Evolutionary conservation across 2,329 filamentous ascomycete genomes (phyloP), one percentile per base, ranked within the genome.

Genomic region (Bimuria novae-zelandiae): DNA sequence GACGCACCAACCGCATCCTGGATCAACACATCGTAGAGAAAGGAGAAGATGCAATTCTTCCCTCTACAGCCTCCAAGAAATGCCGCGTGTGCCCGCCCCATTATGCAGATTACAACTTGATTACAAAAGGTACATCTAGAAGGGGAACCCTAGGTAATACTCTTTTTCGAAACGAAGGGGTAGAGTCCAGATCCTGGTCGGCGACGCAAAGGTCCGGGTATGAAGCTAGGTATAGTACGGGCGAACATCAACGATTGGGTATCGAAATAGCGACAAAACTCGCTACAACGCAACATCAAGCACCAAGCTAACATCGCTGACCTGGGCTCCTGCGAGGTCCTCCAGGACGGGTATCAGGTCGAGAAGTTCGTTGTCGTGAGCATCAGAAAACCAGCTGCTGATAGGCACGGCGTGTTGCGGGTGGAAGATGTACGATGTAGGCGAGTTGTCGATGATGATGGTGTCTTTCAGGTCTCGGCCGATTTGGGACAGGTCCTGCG

Each of bases 301-400:
- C 67, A 99, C 94, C 69, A 99, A 82, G 81, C 93, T 97, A 75
- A 99, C 94, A 77, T 99, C 94, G 77, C 89, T 85, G 57, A 99
- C 94, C 73, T 93, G 89, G 55, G 87, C 77, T 63, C 89, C 88
- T 57, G 94, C 93, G 71, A 99, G 82, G 76, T 99, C 94, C 82
- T 99, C 94, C 62, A 99, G 90, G 67, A 99, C 94, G 48, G 94
- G 94, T 74, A 99, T 97, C 67, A 99, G 81, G 74, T 99, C 94
- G 69, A 99, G 82, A 57, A 99, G 83, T 82, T 99, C 94, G 77
- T 99, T 99, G 79, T 99, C 94, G 77, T 99, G 94, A 57, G 94
- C 94, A 77, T 99, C 94, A 62, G 92, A 97, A 79, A 99, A 99
- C 94, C 94, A 99, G 82, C 93, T 97, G 84, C 92, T 97, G 79